Conservation (phyloP, 495 filamentous ascomycete genomes). For the Neurospora intermedia region DNA sequence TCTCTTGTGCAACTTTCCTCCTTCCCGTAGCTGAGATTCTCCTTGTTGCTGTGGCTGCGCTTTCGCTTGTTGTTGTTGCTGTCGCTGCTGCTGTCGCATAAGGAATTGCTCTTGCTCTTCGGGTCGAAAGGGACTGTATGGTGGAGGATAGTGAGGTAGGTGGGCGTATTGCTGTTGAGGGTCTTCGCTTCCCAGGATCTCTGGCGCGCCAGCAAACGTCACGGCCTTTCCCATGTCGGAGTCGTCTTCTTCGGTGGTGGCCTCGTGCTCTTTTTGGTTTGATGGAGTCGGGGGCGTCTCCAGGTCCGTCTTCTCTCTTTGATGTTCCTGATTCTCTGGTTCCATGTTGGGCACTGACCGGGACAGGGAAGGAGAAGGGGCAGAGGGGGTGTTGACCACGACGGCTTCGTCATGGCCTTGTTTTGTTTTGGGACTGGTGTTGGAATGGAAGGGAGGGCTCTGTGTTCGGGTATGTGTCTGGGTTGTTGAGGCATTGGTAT, state of each 20-base stretch:
- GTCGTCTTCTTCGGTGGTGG: not conserved
- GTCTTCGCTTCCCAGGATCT: not conserved
- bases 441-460: not conserved
- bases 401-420: not conserved
- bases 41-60: not conserved
- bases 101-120: not conserved
- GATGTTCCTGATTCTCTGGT: not conserved
- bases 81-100: not conserved
- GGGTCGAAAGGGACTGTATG: not conserved
- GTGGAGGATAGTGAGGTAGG: not conserved
- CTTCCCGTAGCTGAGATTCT: not conserved
- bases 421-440: not conserved
- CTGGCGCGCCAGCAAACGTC: not conserved
- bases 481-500: not conserved
- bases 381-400: not conserved
- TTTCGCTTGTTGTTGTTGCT: not conserved
- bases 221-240: not conserved
- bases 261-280: not conserved
- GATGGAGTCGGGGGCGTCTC: not conserved
- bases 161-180: not conserved
- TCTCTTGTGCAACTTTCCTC: constrained; percentile 37
- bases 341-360: not conserved
- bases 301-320: not conserved
- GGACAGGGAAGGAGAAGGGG: not conserved
- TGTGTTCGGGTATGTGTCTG: not conserved